A percentile compares a stretch with the other conserved stretches of the same genome.
phyloP scores from a whole-genome alignment of 108 stramenopile genomes.

The Nitzschia putrida region DNA sequence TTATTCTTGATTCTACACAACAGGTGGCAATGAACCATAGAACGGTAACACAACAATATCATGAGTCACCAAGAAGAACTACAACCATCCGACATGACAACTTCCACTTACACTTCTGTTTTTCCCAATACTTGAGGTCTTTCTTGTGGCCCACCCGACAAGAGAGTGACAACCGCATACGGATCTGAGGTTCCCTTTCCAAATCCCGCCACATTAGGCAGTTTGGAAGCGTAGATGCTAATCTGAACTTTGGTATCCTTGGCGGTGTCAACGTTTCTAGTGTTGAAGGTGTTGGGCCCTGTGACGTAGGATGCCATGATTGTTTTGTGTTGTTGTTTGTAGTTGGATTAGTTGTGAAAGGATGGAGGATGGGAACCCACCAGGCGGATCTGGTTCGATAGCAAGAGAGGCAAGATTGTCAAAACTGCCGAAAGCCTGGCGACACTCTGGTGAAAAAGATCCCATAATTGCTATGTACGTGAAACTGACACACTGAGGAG shows the following conservation, averaged over 20 bases:
- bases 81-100: background rate
- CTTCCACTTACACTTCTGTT: constrained; percentile 61
- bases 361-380: background rate
- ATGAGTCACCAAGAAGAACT: background rate
- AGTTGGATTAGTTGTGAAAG: background rate
- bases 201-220: constrained; percentile 71
- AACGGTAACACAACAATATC: background rate
- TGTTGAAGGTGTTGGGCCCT: background rate
- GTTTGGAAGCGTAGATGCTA: constrained; percentile 53
- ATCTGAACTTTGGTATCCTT: constrained; percentile 37
- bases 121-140: constrained; percentile 67
- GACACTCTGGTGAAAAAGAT: too few relatives aligned
- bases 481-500: too few relatives aligned
- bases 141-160: constrained; percentile 47
- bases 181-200: constrained; percentile 77
- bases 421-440: too few relatives aligned
- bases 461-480: too few relatives aligned
- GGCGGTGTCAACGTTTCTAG: background rate
- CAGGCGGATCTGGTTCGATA: too few relatives aligned
- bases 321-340: background rate
- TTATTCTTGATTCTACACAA: constrained; percentile 55
- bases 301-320: constrained; percentile 3
- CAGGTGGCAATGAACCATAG: background rate
- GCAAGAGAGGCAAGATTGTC: too few relatives aligned
- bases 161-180: constrained; percentile 65